Base-by-base conservation (phyloP, 2,329 filamentous ascomycete species). In the Aureobasidium melanogenum region DNA sequence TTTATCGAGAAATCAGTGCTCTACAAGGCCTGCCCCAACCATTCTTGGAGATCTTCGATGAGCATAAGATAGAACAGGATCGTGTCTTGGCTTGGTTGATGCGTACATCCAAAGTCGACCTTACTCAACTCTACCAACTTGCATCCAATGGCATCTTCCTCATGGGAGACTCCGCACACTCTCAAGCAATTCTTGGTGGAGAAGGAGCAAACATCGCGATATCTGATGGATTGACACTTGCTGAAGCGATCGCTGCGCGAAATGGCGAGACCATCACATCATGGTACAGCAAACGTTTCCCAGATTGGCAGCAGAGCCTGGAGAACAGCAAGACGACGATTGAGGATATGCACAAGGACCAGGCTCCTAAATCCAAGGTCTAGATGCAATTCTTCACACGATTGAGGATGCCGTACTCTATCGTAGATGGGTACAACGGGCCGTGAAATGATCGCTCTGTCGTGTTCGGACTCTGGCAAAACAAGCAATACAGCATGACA, bases 31-130 rank as follows among this genome's bases (percentile, higher is more conserved):
- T 76, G 2, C 41, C 66, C 1, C 67, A 66, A 46, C 69, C 71
- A 0, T 77, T 74, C 55, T 50, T 62, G 8, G 63, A 67, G 0
- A 64, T 75, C 2, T 76, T 77, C 30, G 62, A 74, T 22, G 58
- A 61, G 6, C 63, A 69, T 6, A 67, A 64, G 9, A 63, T 77
- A 62, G 66, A 65, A 5, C 59, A 67, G 2, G 75, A 77, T 39
- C 66, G 73, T 12, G 58, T 74, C 4, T 60, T 76, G 46, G 71
- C 75, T 52, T 77, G 75, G 74, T 65, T 77, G 15, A 77, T 77
- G 76, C 71, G 76, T 14, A 72, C 66, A 2, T 57, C 54, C 5
- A 38, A 57, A 14, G 48, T 69, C 2, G 63, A 67, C 1, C 54
- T 63, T 8, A 19, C 55, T 15, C 24, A 62, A 17, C 63, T 74